Conservation (phyloP, 805 yeast species). For the Barnettozyma californica region DNA sequence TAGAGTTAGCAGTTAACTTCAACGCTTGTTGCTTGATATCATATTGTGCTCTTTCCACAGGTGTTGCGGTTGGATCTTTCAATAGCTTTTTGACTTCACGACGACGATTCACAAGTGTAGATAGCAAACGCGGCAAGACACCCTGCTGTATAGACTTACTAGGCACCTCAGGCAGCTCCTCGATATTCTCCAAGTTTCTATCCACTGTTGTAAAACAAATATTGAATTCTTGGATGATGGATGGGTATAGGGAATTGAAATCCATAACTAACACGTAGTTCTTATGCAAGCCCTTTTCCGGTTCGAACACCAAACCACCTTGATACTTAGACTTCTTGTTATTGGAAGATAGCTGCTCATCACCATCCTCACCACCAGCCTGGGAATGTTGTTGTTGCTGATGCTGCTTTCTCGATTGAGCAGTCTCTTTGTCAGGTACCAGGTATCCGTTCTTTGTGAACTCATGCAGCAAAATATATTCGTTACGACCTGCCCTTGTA, state of each 20-base stretch:
- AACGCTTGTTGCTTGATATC: slow-evolving; percentile 95
- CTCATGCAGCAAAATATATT: slow-evolving; percentile 87
- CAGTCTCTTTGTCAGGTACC: slow-evolving; percentile 78
- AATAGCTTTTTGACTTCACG: slow-evolving; percentile 84
- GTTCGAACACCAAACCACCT: slow-evolving; percentile 96
- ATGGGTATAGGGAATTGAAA: slow-evolving; percentile 94
- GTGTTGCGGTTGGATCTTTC: slow-evolving; percentile 64
- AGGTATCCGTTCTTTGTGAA: slow-evolving; percentile 73
- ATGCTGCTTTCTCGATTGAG: slow-evolving; percentile 32
- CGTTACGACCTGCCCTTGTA: slow-evolving; percentile 94
- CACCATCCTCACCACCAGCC: slow-evolving; percentile 27
- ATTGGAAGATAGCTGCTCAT: slow-evolving; percentile 42
- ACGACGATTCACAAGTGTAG: slow-evolving; percentile 84
- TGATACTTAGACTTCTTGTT: slow-evolving; percentile 70
- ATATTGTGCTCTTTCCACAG: slow-evolving; percentile 70
- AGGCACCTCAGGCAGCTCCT: slow-evolving; percentile 68
- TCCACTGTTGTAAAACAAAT: slow-evolving; percentile 96
- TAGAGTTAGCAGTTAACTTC: slow-evolving; percentile 96
- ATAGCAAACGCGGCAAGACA: slow-evolving; percentile 78
- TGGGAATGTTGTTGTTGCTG: slow-evolving; percentile 18
- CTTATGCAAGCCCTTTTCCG: slow-evolving; percentile 90
- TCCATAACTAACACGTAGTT: slow-evolving; percentile 92
- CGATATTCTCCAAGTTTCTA: slow-evolving; percentile 50
- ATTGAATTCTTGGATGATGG: slow-evolving; percentile 94
- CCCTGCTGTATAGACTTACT: slow-evolving; percentile 56